These are phyloP conservation scores for Wickerhamiella allomyrinae DNA, from an alignment of 805 yeast genomes.

Conservation along the genomic window DNA sequence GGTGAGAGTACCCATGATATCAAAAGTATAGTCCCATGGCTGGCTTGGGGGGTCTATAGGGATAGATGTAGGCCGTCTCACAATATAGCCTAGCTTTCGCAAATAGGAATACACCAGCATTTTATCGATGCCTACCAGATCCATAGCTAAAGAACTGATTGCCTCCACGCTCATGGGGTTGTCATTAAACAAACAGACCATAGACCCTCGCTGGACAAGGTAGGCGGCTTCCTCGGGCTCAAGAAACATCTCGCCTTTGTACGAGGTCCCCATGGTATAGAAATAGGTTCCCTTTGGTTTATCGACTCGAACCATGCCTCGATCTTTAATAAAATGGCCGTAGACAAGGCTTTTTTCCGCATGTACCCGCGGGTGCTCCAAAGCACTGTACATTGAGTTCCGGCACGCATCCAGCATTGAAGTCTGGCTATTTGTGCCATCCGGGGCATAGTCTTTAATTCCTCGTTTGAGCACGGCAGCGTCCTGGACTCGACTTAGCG, in stretches of 20 bases:
- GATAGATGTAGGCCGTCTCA: conserved; percentile 21
- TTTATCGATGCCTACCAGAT: conserved; percentile 8
- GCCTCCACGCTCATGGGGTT: conserved; percentile 46
- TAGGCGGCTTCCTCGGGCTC: conserved; percentile 59
- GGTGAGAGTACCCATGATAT: too few species aligned
- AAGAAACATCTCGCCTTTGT: conserved; percentile 38
- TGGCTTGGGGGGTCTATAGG: neutral
- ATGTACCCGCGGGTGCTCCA: conserved; percentile 27
- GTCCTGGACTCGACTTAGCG: conserved; percentile 13
- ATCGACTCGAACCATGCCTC: conserved; percentile 27
- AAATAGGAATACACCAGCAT: conserved; percentile 53
- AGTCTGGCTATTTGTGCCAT: conserved; percentile 45
- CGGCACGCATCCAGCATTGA: conserved; percentile 38
- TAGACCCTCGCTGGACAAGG: conserved; percentile 65
- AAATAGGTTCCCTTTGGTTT: conserved; percentile 61
- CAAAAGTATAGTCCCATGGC: neutral
- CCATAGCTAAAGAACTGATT: conserved; percentile 38
- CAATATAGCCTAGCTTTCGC: conserved; percentile 66
- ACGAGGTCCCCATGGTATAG: conserved; percentile 54
- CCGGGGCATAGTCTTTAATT: conserved; percentile 77
- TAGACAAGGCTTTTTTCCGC: conserved; percentile 35
- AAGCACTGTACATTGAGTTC: conserved; percentile 58
- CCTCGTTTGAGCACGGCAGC: conserved; percentile 39
- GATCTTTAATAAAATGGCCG: conserved; percentile 34
- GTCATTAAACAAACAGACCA: conserved; percentile 29